A percentile compares a stretch with the other conserved stretches of the same genome.
phyloP scores from a whole-genome alignment of 163 green algal genomes.

The Chlorella variabilis region DNA sequence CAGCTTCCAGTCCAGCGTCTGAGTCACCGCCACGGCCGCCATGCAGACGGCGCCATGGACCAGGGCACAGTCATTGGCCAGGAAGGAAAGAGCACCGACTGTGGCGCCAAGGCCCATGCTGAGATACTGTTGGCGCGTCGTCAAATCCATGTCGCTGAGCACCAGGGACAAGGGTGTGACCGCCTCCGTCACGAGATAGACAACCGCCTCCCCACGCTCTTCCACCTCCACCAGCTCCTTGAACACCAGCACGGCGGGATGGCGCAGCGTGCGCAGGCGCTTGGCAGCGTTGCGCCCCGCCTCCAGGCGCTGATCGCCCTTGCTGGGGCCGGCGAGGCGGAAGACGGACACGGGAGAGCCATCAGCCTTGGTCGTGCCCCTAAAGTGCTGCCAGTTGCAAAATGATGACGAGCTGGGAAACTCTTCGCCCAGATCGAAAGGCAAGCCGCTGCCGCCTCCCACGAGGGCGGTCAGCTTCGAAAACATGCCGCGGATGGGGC shows the following conservation, averaged over 20 bases:
- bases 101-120: constrained; percentile 92
- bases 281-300: constrained; percentile 87
- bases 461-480: constrained; percentile 67
- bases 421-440: constrained; percentile 74
- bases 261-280: constrained; percentile 85
- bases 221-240: constrained; percentile 90
- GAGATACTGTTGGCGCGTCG: constrained; percentile 85
- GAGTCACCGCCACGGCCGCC: constrained; percentile 88
- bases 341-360: constrained; percentile 85
- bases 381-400: constrained; percentile 84
- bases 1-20: constrained; percentile 96
- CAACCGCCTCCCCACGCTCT: constrained; percentile 72
- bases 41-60: constrained; percentile 95
- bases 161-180: constrained; percentile 81
- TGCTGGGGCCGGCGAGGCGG: constrained; percentile 64
- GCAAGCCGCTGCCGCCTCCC: constrained; percentile 56
- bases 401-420: constrained; percentile 60
- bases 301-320: constrained; percentile 68
- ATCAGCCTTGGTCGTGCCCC: constrained; percentile 76
- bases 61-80: constrained; percentile 97
- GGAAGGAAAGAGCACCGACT: constrained; percentile 92
- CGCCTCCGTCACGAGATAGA: constrained; percentile 97
- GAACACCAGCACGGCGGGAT: constrained; percentile 94
- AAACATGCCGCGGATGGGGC: too few relatives aligned
- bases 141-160: constrained; percentile 67